Evolutionary conservation across 164 flowering plant species (phyloP).

Genomic region (Macadamia integrifolia): DNA sequence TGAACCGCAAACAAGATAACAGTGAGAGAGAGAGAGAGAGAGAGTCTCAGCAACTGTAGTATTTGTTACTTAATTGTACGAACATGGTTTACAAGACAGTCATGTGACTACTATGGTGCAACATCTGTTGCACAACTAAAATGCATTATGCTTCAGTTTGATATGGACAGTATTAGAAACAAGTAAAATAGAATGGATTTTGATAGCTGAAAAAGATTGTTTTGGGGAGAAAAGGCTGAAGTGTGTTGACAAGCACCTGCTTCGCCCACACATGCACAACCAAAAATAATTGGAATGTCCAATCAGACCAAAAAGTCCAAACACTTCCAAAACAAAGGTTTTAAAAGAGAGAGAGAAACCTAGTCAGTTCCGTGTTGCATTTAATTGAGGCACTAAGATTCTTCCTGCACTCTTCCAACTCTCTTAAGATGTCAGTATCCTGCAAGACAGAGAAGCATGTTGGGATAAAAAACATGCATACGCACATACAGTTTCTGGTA

Average conservation of each 20-base stretch:
- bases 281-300: neutral
- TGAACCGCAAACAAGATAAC: neutral
- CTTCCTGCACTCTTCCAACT: conserved; percentile 44
- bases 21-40: neutral
- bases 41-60: neutral
- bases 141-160: neutral
- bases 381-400: conserved; percentile 20
- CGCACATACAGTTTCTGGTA: neutral
- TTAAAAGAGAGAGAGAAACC: conserved; percentile 23
- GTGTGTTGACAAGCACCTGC: too few relatives aligned
- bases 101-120: neutral
- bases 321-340: neutral
- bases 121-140: neutral
- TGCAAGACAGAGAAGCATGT: conserved; percentile 8
- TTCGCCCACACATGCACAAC: too few relatives aligned
- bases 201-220: too few relatives aligned
- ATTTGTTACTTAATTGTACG: neutral
- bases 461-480: neutral
- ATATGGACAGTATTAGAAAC: neutral
- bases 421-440: conserved; percentile 30
- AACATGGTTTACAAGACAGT: neutral
- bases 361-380: conserved; percentile 41
- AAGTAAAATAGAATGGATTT: neutral
- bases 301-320: neutral
- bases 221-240: too few relatives aligned